phyloP scores from a whole-genome alignment of 2,329 filamentous ascomycete species.

The Ophiostoma montium region DNA sequence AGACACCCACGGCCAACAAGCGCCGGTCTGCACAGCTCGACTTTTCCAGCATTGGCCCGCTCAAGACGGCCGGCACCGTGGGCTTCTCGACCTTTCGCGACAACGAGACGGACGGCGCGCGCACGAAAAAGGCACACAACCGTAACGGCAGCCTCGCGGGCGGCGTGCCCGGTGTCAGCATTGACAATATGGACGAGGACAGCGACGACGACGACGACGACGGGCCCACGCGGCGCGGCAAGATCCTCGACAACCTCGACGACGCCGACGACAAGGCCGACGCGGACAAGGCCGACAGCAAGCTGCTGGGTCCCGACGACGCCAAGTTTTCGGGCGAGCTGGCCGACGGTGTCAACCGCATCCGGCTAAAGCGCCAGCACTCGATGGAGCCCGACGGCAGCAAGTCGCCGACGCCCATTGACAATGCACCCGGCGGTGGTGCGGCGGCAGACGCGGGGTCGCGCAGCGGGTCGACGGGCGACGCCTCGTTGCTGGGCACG shows the following conservation, averaged over 20 bases:
- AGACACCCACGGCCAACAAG: slow-evolving; percentile 50
- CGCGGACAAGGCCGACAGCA: slow-evolving; percentile 30
- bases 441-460: neutral
- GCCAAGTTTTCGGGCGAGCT: slow-evolving; percentile 59
- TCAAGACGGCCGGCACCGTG: slow-evolving; percentile 77
- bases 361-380: slow-evolving; percentile 73
- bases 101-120: slow-evolving; percentile 37
- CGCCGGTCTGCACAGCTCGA: slow-evolving; percentile 72
- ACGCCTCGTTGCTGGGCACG: slow-evolving; percentile 1
- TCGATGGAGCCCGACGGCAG: slow-evolving; percentile 51
- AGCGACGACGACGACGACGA: slow-evolving; percentile 37
- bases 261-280: slow-evolving; percentile 42
- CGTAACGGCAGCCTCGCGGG: slow-evolving; percentile 28
- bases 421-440: slow-evolving; percentile 11
- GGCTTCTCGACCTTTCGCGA: slow-evolving; percentile 85
- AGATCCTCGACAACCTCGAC: slow-evolving; percentile 47
- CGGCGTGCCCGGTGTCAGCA: slow-evolving; percentile 40
- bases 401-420: neutral
- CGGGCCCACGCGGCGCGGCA: neutral
- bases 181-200: slow-evolving; percentile 60
- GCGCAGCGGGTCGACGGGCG: slow-evolving; percentile 22
- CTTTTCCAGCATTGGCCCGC: slow-evolving; percentile 68
- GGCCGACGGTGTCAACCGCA: slow-evolving; percentile 67
- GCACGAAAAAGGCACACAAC: slow-evolving; percentile 46
- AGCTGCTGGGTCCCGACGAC: slow-evolving; percentile 55